Conservation (phyloP, 805 yeast genomes). For the Myxozyma nipponensis region DNA sequence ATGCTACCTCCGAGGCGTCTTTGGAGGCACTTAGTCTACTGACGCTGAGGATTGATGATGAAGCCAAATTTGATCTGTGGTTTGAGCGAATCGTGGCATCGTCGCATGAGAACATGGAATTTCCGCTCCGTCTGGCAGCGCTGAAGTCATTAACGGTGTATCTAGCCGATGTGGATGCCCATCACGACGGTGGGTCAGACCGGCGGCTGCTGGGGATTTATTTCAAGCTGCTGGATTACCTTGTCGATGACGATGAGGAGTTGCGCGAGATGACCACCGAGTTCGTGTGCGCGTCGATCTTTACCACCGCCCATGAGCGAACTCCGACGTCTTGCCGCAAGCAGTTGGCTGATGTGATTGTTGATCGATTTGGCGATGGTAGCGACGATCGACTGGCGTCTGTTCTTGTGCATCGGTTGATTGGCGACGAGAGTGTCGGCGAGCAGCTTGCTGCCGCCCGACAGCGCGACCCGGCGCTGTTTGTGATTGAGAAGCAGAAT, state of each 20-base stretch:
- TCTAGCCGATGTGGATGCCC: constrained; percentile 16
- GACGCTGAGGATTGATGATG: constrained; percentile 32
- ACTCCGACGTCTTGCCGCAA: neutral
- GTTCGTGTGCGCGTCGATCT: constrained; percentile 35
- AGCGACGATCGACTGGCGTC: neutral
- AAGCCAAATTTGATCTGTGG: constrained; percentile 33
- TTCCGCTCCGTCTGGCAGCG: constrained; percentile 45
- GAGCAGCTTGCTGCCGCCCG: constrained; percentile 30
- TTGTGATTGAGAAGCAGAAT: constrained; percentile 65
- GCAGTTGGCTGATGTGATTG: constrained; percentile 7
- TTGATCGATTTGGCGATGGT: constrained; percentile 3
- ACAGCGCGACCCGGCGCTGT: constrained; percentile 43
- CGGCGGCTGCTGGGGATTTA: constrained; percentile 20
- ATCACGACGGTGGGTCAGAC: constrained; percentile 9
- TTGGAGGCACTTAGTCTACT: constrained; percentile 52
- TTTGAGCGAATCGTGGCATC: constrained; percentile 32
- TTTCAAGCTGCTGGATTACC: constrained; percentile 34
- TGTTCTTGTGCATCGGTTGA: constrained; percentile 3
- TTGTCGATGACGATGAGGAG: constrained; percentile 66
- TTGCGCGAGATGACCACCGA: constrained; percentile 49
- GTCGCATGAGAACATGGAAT: constrained; percentile 40
- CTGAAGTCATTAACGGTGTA: constrained; percentile 44
- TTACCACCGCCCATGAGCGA: neutral
- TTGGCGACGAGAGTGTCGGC: constrained; percentile 9
- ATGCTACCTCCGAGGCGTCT: constrained; percentile 42